phyloP scores from a whole-genome alignment of 257 asterid genomes.

The Petunia axillaris region DNA sequence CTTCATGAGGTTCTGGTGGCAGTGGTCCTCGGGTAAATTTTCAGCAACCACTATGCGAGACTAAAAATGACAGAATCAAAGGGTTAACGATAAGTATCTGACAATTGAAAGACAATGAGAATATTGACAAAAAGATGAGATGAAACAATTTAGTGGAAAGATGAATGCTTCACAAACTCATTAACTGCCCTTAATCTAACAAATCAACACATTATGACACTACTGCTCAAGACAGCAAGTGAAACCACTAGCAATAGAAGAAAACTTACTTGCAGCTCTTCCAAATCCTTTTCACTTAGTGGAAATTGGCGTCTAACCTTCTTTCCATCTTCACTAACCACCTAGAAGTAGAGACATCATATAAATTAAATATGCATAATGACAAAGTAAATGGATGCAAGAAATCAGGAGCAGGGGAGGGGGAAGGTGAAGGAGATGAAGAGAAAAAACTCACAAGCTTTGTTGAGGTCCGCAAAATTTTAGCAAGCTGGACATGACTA shows the following conservation, averaged over 20 bases:
- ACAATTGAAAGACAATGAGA: not conserved
- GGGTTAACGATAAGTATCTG: not conserved
- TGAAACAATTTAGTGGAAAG: not conserved
- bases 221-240: not conserved
- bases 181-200: not conserved
- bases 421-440: not conserved
- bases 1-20: constrained; percentile 91
- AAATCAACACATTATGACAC: not conserved
- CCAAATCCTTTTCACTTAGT: constrained; percentile 74
- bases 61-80: constrained; percentile 37
- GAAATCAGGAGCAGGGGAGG: not conserved
- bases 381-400: not conserved
- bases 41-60: constrained; percentile 84
- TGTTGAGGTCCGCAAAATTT: constrained; percentile 61
- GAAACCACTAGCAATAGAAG: not conserved
- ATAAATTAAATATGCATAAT: not conserved
- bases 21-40: constrained; percentile 88
- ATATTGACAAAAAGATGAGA: not conserved
- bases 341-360: constrained; percentile 43
- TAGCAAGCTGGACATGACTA: constrained; percentile 63
- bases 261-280: constrained; percentile 76
- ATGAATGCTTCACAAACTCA: not conserved
- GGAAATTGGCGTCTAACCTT: constrained; percentile 72
- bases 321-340: constrained; percentile 85
- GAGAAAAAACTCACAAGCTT: constrained; percentile 58